Evolutionary conservation across 2,329 filamentous ascomycete species (phyloP).

Genomic region (Aspergillus sp.): DNA sequence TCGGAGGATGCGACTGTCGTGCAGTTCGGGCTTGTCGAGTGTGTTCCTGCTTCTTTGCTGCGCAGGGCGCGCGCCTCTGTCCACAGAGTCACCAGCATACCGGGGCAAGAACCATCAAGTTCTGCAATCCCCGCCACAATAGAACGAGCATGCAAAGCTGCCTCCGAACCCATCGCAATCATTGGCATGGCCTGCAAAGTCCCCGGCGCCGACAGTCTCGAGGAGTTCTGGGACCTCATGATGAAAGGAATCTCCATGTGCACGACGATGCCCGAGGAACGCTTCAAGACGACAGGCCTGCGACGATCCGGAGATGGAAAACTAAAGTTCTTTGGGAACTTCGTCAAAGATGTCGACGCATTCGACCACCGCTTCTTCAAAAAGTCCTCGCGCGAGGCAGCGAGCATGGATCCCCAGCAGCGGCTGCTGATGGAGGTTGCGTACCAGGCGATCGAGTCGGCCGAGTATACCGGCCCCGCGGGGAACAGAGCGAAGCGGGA

Average conservation of each 20-base stretch:
- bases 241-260: slow-evolving; percentile 22
- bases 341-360: not conserved
- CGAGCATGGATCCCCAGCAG: not conserved
- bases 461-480: not conserved
- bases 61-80: not conserved
- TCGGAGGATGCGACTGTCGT: not conserved
- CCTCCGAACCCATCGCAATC: slow-evolving; percentile 32
- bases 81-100: not conserved
- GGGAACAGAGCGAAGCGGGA: not conserved
- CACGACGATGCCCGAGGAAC: not conserved
- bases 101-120: not conserved
- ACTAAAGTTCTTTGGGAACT: slow-evolving; percentile 3
- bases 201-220: slow-evolving; percentile 34
- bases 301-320: not conserved
- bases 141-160: not conserved
- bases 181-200: slow-evolving; percentile 39
- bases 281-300: not conserved
- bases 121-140: not conserved
- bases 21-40: not conserved
- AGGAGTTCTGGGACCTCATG: slow-evolving; percentile 41
- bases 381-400: not conserved
- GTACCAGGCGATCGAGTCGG: not conserved
- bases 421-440: not conserved
- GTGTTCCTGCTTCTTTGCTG: not conserved
- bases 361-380: slow-evolving; percentile 1